Evolutionary conservation across 1,139 yeast genomes (phyloP).

Genomic region (Taiozyma sp.): DNA sequence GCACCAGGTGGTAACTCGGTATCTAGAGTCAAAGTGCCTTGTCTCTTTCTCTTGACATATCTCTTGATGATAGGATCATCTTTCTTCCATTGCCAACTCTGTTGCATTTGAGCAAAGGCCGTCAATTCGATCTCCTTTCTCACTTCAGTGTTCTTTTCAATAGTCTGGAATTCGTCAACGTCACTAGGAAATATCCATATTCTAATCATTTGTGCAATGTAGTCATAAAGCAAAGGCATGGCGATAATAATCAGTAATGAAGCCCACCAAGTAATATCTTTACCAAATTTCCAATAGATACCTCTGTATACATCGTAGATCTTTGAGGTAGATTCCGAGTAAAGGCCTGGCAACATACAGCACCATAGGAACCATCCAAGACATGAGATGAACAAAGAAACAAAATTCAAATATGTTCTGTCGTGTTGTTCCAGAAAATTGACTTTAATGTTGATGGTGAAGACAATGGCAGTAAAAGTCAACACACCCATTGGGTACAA

Average conservation of each 20-base stretch:
- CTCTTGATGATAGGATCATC: conserved; percentile 28
- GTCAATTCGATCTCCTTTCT: conserved; percentile 66
- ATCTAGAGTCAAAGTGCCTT: conserved; percentile 25
- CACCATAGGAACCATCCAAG: conserved; percentile 92
- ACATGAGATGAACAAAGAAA: conserved; percentile 66
- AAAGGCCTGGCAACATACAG: conserved; percentile 64
- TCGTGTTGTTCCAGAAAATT: conserved; percentile 83
- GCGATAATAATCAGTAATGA: conserved; percentile 49
- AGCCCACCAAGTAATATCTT: conserved; percentile 84
- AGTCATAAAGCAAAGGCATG: conserved; percentile 61
- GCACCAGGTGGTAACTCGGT: conserved; percentile 48
- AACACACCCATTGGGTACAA: conserved; percentile 78
- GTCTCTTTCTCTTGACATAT: conserved; percentile 19
- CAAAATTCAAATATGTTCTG: conserved; percentile 56
- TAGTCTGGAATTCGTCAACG: conserved; percentile 69
- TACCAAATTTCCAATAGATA: conserved; percentile 64
- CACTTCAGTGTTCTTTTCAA: conserved; percentile 66
- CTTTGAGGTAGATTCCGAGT: conserved; percentile 48
- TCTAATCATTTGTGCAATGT: conserved; percentile 52
- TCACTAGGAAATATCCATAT: conserved; percentile 61
- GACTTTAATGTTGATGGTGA: conserved; percentile 71
- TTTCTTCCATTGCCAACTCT: conserved; percentile 68
- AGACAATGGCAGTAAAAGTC: conserved; percentile 64
- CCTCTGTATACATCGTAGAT: conserved; percentile 75
- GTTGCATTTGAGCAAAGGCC: conserved; percentile 66